Evolutionary conservation across 1,139 yeast species (phyloP).

Genomic region (Groenewaldozyma sp.): DNA sequence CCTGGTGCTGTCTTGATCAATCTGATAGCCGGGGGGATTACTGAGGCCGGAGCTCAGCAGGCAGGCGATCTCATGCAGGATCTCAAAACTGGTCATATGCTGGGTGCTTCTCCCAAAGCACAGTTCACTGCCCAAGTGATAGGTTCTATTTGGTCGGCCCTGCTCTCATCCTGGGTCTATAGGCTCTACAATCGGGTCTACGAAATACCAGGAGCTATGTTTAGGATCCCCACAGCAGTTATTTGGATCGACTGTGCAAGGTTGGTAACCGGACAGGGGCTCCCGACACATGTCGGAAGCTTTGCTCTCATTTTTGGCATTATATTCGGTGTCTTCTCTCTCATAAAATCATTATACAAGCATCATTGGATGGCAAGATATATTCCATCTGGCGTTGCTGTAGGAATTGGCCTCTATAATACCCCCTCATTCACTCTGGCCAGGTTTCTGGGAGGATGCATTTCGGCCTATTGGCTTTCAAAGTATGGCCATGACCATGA

Average conservation of each 20-base stretch:
- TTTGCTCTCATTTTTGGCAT: slow-evolving; percentile 59
- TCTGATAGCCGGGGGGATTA: slow-evolving; percentile 89
- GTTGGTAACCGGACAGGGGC: slow-evolving; percentile 80
- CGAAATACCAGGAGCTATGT: slow-evolving; percentile 69
- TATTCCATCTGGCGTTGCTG: slow-evolving; percentile 92
- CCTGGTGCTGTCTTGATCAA: slow-evolving; percentile 81
- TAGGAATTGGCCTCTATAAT: slow-evolving; percentile 92
- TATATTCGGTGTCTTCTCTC: slow-evolving; percentile 60
- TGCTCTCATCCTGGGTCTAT: slow-evolving; percentile 75
- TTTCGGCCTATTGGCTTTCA: slow-evolving; percentile 34
- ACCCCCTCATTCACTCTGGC: slow-evolving; percentile 91
- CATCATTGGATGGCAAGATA: slow-evolving; percentile 41
- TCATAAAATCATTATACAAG: slow-evolving; percentile 31
- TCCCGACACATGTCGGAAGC: slow-evolving; percentile 68
- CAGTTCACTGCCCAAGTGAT: slow-evolving; percentile 84
- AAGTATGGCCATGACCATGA: slow-evolving; percentile 28
- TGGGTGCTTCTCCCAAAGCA: slow-evolving; percentile 89
- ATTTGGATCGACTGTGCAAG: slow-evolving; percentile 97
- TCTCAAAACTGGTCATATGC: slow-evolving; percentile 81
- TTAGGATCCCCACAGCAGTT: slow-evolving; percentile 87
- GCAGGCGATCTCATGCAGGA: slow-evolving; percentile 99
- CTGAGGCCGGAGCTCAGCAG: slow-evolving; percentile 98
- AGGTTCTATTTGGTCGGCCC: slow-evolving; percentile 77
- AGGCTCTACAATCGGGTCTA: slow-evolving; percentile 71
- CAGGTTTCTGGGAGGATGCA: slow-evolving; percentile 80